phyloP scores from a whole-genome alignment of 2,329 filamentous ascomycete genomes.

The Cyphellophora europaea region DNA sequence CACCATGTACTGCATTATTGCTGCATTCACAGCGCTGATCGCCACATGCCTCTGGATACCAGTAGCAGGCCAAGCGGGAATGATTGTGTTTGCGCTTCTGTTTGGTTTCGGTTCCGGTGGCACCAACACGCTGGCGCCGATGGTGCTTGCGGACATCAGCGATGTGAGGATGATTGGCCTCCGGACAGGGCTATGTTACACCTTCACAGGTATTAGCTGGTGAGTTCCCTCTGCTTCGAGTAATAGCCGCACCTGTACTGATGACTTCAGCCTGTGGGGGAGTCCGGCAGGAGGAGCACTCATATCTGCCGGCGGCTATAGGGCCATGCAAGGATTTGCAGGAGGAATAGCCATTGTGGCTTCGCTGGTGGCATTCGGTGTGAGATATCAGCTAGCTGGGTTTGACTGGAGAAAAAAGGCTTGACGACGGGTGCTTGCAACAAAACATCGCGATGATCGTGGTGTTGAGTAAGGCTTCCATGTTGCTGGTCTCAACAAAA shows the following conservation, averaged over 20 bases:
- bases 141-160: constrained; percentile 55
- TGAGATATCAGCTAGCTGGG: background rate
- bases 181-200: constrained; percentile 48
- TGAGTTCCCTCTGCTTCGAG: background rate
- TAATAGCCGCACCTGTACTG: background rate
- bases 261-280: background rate
- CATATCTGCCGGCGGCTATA: background rate
- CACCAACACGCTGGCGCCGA: constrained; percentile 54
- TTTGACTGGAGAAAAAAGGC: background rate
- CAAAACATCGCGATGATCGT: no score
- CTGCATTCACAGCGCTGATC: constrained; percentile 33
- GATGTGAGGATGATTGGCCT: constrained; percentile 62
- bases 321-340: background rate
- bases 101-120: constrained; percentile 63
- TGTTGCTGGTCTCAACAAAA: no score
- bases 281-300: background rate
- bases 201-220: background rate
- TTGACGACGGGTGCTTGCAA: no score
- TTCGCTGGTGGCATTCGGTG: background rate
- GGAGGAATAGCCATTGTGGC: background rate
- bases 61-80: constrained; percentile 42
- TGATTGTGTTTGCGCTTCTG: constrained; percentile 56
- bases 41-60: constrained; percentile 49
- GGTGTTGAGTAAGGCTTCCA: no score
- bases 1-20: constrained; percentile 37